Percentiles rank a stretch among this genome's conserved stretches.
Conservation (phyloP, 257 asterid species). For the Nicotiana noctiflora region DNA sequence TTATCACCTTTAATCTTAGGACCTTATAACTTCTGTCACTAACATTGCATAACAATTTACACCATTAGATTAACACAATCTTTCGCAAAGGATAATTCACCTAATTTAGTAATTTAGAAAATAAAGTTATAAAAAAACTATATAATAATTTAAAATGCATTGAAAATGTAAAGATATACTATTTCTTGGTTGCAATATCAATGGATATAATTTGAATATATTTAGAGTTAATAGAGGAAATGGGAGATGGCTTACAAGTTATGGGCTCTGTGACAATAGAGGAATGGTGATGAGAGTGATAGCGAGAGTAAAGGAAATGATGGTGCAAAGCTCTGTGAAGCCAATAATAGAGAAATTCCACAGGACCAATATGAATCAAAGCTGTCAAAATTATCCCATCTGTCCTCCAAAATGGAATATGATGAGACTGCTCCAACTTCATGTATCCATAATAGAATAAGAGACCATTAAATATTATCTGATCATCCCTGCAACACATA, state of each 20-base stretch:
- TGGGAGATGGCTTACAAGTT: constrained; percentile 38
- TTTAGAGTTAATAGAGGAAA: neutral
- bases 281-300: constrained; percentile 85
- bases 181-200: too few species aligned
- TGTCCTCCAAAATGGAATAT: constrained; percentile 55
- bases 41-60: too few species aligned
- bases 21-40: too few species aligned
- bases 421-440: neutral
- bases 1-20: too few species aligned
- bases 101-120: too few species aligned
- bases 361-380: constrained; percentile 58
- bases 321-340: constrained; percentile 49
- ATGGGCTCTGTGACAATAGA: constrained; percentile 83
- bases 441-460: constrained; percentile 31
- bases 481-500: constrained; percentile 56
- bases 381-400: constrained; percentile 46
- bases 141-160: too few species aligned
- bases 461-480: constrained; percentile 58
- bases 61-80: too few species aligned
- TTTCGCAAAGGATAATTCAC: too few species aligned
- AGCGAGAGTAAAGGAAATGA: constrained; percentile 79
- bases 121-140: too few species aligned
- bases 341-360: constrained; percentile 86
- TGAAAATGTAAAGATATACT: too few species aligned
- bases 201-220: too few species aligned